Evolutionary conservation across 2,329 filamentous ascomycete species (phyloP).

Genomic region (Pseudogymnoascus sp.): DNA sequence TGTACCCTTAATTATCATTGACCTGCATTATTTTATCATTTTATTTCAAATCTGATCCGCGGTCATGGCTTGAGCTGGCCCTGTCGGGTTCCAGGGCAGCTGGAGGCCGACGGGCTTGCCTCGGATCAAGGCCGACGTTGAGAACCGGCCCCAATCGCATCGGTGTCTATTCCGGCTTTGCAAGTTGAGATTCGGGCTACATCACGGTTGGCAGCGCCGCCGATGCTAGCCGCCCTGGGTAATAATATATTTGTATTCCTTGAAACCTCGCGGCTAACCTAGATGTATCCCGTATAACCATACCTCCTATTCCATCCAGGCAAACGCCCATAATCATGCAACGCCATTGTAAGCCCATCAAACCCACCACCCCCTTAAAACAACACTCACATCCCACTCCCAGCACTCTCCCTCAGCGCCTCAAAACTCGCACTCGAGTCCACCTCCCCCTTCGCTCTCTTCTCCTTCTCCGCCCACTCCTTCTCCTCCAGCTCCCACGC

Average conservation of each 20-base stretch:
- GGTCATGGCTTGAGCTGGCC: not conserved
- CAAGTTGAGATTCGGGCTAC: not conserved
- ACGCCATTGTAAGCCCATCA: not conserved
- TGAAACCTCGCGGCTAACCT: not conserved
- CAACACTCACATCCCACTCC: slow-evolving; percentile 23
- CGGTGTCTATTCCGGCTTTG: not conserved
- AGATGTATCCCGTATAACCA: not conserved
- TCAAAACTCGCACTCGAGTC: slow-evolving; percentile 19
- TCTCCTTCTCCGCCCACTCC: slow-evolving; percentile 16
- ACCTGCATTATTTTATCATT: not conserved
- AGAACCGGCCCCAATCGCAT: not conserved
- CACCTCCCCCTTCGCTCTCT: not conserved
- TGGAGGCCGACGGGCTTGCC: not conserved
- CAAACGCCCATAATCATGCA: not conserved
- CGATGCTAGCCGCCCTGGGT: not conserved
- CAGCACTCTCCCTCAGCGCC: slow-evolving; percentile 20
- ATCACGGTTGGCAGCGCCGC: not conserved
- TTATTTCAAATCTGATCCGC: not conserved
- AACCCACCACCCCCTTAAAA: not conserved
- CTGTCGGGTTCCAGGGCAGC: not conserved
- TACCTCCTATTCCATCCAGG: not conserved
- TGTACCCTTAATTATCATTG: not conserved
- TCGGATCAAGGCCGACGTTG: not conserved
- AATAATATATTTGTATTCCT: not conserved
- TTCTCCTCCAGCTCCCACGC: slow-evolving; percentile 56